Percentiles rank a stretch among this genome's conserved stretches.
Evolutionary conservation across 495 filamentous ascomycete species (phyloP).

Genomic region (Neurospora sp.): DNA sequence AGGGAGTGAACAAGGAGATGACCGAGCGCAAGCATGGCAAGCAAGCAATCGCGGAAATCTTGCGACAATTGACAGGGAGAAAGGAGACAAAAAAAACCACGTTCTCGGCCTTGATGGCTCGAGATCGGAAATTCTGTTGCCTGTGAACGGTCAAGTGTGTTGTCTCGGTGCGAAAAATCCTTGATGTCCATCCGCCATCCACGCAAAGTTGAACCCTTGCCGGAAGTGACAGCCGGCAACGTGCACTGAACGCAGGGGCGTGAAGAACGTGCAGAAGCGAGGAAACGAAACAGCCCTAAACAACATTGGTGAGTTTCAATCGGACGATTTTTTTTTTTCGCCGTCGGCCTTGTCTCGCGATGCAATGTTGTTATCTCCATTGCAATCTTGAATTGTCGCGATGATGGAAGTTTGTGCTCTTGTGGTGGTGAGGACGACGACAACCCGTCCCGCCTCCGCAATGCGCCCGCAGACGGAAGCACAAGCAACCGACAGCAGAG

Average conservation of each 20-base stretch:
- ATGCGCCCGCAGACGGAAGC: not conserved
- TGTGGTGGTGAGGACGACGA: not conserved
- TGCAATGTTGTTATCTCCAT: not conserved
- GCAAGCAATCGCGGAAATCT: not conserved
- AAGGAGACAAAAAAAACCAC: not conserved
- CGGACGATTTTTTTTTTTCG: not conserved
- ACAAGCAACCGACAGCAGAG: not conserved
- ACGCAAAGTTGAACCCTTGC: not conserved
- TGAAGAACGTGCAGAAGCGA: conserved; percentile 7
- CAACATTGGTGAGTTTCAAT: not conserved
- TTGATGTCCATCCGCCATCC: not conserved
- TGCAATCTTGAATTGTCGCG: not conserved
- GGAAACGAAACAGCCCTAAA: conserved; percentile 6
- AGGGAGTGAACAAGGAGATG: not conserved
- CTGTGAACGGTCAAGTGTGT: not conserved
- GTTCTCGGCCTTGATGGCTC: not conserved
- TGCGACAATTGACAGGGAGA: not conserved
- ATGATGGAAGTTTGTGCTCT: not conserved
- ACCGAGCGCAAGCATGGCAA: not conserved
- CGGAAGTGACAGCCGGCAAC: not conserved
- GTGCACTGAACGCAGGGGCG: conserved; percentile 1
- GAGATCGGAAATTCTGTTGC: not conserved
- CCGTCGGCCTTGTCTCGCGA: not conserved
- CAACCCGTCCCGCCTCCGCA: not conserved
- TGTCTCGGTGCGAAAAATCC: not conserved